These are phyloP conservation scores for Linanthus parryae DNA, from an alignment of 148 eudicot species.

Conservation along the genomic window DNA sequence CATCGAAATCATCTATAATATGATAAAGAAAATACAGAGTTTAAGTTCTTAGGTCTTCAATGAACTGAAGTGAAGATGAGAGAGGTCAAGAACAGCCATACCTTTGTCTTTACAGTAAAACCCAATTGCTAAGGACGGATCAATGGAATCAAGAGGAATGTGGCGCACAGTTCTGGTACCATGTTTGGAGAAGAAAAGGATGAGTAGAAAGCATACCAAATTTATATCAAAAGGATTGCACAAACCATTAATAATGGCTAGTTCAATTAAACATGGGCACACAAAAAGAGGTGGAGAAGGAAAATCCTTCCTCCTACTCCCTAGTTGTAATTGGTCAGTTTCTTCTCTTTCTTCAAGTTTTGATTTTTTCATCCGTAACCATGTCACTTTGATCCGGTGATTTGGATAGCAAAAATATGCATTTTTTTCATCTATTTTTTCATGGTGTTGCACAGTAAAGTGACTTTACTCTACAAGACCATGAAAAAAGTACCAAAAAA, in stretches of 20 bases:
- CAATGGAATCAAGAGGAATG: conserved; percentile 74
- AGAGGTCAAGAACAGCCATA: conserved; percentile 12
- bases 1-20: conserved; percentile 64
- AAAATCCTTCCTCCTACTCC: no score
- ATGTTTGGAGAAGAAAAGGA: conserved; percentile 13
- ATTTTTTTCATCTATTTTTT: no score
- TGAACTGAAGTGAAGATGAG: neutral
- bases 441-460: no score
- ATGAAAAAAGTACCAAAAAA: no score
- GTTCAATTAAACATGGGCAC: neutral
- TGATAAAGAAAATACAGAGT: neutral
- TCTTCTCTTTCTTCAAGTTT: no score
- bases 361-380: no score
- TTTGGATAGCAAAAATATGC: no score
- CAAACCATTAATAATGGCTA: neutral
- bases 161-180: conserved; percentile 55
- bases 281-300: neutral
- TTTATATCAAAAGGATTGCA: conserved; percentile 3
- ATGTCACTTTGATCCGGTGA: no score
- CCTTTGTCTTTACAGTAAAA: conserved; percentile 88
- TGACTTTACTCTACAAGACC: no score
- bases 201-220: neutral
- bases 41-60: neutral
- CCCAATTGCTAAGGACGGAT: conserved; percentile 91
- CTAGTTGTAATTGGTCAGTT: no score